phyloP scores from a whole-genome alignment of 371 early-diverging fungal species.

The Cokeromyces recurvatus region DNA sequence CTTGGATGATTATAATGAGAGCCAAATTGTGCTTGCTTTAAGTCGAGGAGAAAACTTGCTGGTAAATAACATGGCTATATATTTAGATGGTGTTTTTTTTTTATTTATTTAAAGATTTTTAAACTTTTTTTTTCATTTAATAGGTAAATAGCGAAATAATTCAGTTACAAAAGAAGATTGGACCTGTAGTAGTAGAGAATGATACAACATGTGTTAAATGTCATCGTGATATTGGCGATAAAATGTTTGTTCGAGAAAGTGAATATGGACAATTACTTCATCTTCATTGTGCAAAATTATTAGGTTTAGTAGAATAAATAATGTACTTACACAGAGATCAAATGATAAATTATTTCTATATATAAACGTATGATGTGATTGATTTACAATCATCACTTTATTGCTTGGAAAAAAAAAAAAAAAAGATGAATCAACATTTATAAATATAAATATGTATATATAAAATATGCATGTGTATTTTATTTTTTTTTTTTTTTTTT shows the following conservation, averaged over 20 bases:
- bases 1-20: constrained; percentile 48
- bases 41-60: constrained; percentile 59
- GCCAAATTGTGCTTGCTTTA: constrained; percentile 52
- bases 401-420: no score
- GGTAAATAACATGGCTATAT: constrained; percentile 23
- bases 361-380: no score
- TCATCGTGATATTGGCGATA: constrained; percentile 40
- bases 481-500: background rate
- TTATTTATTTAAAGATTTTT: no score
- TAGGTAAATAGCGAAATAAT: constrained; percentile 42
- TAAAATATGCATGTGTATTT: no score
- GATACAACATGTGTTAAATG: constrained; percentile 48
- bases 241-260: constrained; percentile 48
- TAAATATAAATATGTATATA: no score
- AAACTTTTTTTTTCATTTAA: no score
- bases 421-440: no score
- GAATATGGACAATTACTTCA: constrained; percentile 47
- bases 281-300: constrained; percentile 45
- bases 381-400: no score
- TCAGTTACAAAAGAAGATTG: constrained; percentile 41
- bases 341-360: no score
- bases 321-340: no score
- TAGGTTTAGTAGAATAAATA: constrained; percentile 2
- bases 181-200: constrained; percentile 41
- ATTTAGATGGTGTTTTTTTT: no score